Base-by-base conservation (phyloP, 176 grass and related monocot species). In the Musa beccarii region DNA sequence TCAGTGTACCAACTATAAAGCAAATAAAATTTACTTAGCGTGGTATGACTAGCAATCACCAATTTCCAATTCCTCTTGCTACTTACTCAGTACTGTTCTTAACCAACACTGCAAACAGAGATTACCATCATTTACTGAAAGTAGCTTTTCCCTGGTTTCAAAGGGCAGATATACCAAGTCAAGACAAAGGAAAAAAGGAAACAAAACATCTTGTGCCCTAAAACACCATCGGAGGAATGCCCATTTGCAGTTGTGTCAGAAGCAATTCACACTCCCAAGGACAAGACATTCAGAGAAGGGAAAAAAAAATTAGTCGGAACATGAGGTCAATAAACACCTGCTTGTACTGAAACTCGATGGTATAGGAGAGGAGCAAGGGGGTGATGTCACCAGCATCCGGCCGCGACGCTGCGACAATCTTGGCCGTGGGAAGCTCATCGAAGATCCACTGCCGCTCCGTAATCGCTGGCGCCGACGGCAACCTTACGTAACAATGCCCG, bases 321-420 rank as follows among this genome's bases (percentile, higher is more conserved):
- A 63, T 3, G 26, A 64, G 20, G 66, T 54, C 13, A 51, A 68
- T 54, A 54, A 17, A 22, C 55, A 83, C 85, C 77, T 84, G 73
- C 52, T 84, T 84, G 74, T 88, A 88, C 26, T 74, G 81, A 74
- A 88, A 21, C 68, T 84, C 68, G 20, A 88, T 88, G 67, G 78
- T 84, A 69, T 88, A 88, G 73, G 86, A 80, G 25, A 88, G 86
- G 51, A 84, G 86, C 78, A 88, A 69, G 69, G 86, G 86, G n/a
- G 81, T 78, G 77, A 88, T 81, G 63, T 88, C 86, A 23, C 66
- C 52, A 1, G 69, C 81, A 71, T 88, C 86, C 49, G 86, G 81
- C 1, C 81, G 66, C 11, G 86, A 88, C 22, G 81, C 86, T 15
- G 81, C 66, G 43, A 84, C 63, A 51, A 88, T 84, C 20, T 12